Evolutionary conservation across 495 filamentous ascomycete genomes (phyloP).

Genomic region (Hyaloscypha bicolor): DNA sequence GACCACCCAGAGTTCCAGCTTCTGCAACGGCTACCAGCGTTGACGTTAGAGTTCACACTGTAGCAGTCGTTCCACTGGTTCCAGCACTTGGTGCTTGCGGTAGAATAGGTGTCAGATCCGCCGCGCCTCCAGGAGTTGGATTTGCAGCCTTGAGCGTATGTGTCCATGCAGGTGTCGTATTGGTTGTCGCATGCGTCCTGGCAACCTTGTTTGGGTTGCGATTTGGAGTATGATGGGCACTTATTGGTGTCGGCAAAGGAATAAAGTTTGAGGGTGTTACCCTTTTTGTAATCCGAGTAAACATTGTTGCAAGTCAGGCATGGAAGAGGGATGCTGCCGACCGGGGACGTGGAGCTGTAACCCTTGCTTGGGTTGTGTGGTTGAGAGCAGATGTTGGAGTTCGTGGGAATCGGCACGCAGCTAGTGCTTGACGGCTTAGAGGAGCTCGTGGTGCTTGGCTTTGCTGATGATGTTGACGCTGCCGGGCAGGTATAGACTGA

Average conservation of each 20-base stretch:
- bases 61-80: conserved; percentile 46
- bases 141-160: conserved; percentile 47
- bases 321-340: conserved; percentile 49
- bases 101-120: conserved; percentile 28
- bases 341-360: conserved; percentile 45
- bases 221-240: conserved; percentile 42
- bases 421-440: conserved; percentile 28
- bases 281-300: conserved; percentile 33
- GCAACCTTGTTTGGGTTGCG: conserved; percentile 39
- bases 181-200: conserved; percentile 51
- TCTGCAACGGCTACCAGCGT: conserved; percentile 19
- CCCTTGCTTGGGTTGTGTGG: conserved; percentile 39
- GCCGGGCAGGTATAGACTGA: conserved; percentile 37
- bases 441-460: conserved; percentile 5
- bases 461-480: conserved; percentile 19
- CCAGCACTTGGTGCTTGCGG: conserved; percentile 41
- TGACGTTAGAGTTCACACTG: conserved; percentile 32
- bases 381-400: conserved; percentile 49
- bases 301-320: conserved; percentile 54
- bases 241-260: conserved; percentile 35
- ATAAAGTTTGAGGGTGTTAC: conserved; percentile 51
- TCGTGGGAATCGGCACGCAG: conserved; percentile 43
- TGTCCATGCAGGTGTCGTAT: conserved; percentile 45
- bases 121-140: conserved; percentile 20
- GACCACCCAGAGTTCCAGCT: conserved; percentile 29